Base-by-base conservation (phyloP, 2,329 filamentous ascomycete species). In the Coniochaeta sp. region DNA sequence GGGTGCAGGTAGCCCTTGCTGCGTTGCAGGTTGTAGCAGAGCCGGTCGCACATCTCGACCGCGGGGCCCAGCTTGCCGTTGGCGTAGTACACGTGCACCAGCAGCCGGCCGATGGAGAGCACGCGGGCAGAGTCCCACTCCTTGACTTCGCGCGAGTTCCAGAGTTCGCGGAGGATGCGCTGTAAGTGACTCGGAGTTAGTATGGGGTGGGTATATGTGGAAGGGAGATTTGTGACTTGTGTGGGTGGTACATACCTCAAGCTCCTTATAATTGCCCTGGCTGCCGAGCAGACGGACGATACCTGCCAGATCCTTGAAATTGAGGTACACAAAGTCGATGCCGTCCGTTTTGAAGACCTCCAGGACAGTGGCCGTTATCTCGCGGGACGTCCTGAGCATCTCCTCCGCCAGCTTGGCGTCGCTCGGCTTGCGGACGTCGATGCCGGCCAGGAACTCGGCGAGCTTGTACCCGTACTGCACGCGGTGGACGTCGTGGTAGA, bases 221-320 rank as follows among this genome's bases (percentile, higher is more conserved):
- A 32, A 19, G 24, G 47, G 34, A n/a, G n/a, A n/a, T n/a, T n/a
- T n/a, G n/a, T n/a, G n/a, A n/a, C n/a, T n/a, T n/a, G 57, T 63
- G 22, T 2, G 12, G 7, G 22, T 24, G 30, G 24, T n/a, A 38
- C 59, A 58, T 66, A 69, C 65, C 63, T 81, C 78, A 12, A 81
- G 73, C 57, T 79, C 77, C 22, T 69, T 67, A 61, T 74, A 79
- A 65, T 81, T 78, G 60, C 72, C 66, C 60, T 81, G 78, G 26
- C 76, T 74, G 32, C 79, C 79, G 1, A 83, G 72, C 3, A 82
- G 69, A 10, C 73, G 73, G 30, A 80, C 72, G 1, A 81, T 70
- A 8, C 75, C 74, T 19, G 74, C 74, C 1, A 82, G 68, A 40
- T 81, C 78, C 34, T 74, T 70, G 58, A 79, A 74, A 22, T 72